Evolutionary conservation across 768 basidiomycete genomes (phyloP).

Genomic region (Auriculariales sp.): DNA sequence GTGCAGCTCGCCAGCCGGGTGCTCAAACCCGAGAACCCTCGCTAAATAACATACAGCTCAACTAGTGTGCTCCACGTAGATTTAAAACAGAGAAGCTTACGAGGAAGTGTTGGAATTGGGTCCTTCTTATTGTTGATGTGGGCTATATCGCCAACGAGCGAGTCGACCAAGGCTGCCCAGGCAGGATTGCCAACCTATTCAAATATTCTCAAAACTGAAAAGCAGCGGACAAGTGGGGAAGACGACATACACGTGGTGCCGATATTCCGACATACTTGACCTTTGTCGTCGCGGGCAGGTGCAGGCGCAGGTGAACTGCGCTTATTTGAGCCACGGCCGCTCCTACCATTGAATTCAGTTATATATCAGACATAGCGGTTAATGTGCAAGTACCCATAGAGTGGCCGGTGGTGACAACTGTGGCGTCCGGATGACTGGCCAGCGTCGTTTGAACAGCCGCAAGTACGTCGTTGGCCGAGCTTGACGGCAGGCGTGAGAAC

Average conservation of each 20-base stretch:
- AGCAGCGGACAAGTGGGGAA: no score
- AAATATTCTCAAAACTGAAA: constrained; percentile 34
- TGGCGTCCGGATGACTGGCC: constrained; percentile 8
- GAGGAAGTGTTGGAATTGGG: neutral
- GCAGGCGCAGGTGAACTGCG: constrained; percentile 24
- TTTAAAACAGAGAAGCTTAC: neutral
- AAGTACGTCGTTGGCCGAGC: constrained; percentile 16
- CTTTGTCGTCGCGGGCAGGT: constrained; percentile 17
- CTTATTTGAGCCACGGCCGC: constrained; percentile 25
- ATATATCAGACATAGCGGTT: no score
- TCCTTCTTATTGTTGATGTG: constrained; percentile 6
- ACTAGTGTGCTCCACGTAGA: no score
- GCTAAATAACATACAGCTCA: constrained; percentile 2
- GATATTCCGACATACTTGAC: constrained; percentile 21
- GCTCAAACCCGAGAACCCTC: constrained; percentile 23
- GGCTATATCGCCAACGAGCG: constrained; percentile 1
- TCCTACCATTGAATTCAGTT: no score
- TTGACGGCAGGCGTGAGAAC: no score
- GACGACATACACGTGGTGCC: constrained; percentile 19
- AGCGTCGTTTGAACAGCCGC: constrained; percentile 16
- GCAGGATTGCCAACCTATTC: constrained; percentile 2
- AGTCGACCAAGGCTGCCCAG: constrained; percentile 1
- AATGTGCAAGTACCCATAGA: constrained; percentile 25
- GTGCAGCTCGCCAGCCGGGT: constrained; percentile 29
- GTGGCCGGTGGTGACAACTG: constrained; percentile 22